Conservation (phyloP, 2,329 filamentous ascomycete genomes). For the Penicillium sp. region DNA sequence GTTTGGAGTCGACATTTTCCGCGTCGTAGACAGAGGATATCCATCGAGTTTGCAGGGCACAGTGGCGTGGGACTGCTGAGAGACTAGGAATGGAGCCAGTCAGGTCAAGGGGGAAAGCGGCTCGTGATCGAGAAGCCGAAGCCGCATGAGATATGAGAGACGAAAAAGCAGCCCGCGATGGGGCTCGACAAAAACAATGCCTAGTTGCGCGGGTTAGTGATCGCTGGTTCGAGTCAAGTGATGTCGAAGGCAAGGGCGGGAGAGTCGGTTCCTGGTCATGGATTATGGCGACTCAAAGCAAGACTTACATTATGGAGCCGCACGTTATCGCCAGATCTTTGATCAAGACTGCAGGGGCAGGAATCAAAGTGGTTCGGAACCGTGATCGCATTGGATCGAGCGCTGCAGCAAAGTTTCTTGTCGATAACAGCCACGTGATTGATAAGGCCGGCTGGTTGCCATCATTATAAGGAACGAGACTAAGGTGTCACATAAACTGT, state of each 20-base stretch:
- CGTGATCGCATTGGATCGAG: no score
- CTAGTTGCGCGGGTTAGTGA: slow-evolving; percentile 32
- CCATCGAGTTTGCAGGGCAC: slow-evolving; percentile 12
- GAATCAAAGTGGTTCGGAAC: no score
- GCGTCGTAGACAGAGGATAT: slow-evolving; percentile 11
- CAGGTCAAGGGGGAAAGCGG: slow-evolving; percentile 22
- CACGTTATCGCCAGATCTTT: no score
- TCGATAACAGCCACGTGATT: slow-evolving; percentile 3
- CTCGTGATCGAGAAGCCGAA: slow-evolving; percentile 32
- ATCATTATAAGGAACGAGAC: no score
- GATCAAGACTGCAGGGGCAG: no score
- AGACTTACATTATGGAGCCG: no score
- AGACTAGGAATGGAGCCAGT: not conserved
- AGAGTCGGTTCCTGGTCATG: no score
- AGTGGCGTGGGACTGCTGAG: slow-evolving; percentile 32
- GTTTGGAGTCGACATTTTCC: no score
- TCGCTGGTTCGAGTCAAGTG: slow-evolving; percentile 1
- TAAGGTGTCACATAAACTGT: no score
- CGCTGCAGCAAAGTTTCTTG: slow-evolving; percentile 4
- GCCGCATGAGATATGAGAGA: slow-evolving; percentile 23
- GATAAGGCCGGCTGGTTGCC: no score
- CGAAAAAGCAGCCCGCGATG: slow-evolving; percentile 50
- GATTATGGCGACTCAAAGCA: no score
- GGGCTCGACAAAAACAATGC: slow-evolving; percentile 54
- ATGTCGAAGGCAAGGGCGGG: no score